phyloP scores from a whole-genome alignment of 352 stramenopile species.

The Poterioochromonas sp. region DNA sequence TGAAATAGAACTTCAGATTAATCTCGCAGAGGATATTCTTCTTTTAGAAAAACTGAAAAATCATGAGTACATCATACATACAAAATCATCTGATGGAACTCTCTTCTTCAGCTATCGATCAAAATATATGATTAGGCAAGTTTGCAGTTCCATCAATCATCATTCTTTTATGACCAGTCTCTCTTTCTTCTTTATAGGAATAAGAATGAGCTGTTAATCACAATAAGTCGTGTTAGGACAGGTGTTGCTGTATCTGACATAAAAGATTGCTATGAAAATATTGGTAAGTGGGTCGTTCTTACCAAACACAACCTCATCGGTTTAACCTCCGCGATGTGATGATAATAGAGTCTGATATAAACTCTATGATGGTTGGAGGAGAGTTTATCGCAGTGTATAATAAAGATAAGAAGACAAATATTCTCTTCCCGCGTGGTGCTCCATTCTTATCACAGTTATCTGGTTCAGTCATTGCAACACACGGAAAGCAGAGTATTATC shows the following conservation, averaged over 20 bases:
- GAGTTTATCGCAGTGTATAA: constrained; percentile 36
- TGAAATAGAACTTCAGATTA: neutral
- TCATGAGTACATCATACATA: neutral
- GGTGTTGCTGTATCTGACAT: constrained; percentile 25
- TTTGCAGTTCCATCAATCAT: neutral
- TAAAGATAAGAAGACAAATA: constrained; percentile 1
- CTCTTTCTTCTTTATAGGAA: neutral
- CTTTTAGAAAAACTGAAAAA: neutral
- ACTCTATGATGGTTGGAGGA: constrained; percentile 7
- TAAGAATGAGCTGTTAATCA: constrained; percentile 1
- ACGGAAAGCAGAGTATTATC: neutral
- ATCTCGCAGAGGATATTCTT: neutral
- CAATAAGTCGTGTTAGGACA: neutral
- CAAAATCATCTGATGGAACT: neutral
- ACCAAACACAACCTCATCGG: neutral
- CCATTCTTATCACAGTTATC: constrained; percentile 24
- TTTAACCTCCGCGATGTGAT: neutral
- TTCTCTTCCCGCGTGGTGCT: constrained; percentile 33
- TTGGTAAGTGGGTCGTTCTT: neutral
- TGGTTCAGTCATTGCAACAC: constrained; percentile 5
- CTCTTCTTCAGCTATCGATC: neutral
- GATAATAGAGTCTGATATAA: neutral
- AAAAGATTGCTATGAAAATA: neutral
- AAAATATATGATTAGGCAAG: neutral
- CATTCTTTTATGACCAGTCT: neutral